Evolutionary conservation across 129 eudicot species (phyloP), one percentile per base, ranked within the genome.

Genomic region (Rutidosis leptorrhynchoides): DNA sequence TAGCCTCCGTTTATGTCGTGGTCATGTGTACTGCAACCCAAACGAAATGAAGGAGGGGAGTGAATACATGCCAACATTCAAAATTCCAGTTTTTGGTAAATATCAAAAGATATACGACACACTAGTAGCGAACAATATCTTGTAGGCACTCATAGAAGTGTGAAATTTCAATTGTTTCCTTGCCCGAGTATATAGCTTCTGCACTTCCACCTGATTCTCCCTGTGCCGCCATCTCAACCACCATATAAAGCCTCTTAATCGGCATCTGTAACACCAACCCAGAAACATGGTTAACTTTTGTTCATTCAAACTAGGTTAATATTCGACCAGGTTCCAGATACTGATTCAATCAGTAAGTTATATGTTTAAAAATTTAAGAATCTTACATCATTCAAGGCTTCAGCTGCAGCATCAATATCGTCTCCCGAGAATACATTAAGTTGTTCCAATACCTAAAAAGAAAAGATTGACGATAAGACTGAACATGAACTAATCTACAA

Each of bases 161-260:
- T 22, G 86, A 66, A 24, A 93, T 76, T 29, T 80, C 55, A 66
- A 93, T 88, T 82, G 85, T 88, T 49, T 88, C 89, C 68, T 80
- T 82, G 42, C 98, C 96, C 0, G 87, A 76, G 71, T 76, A 93
- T 56, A 93, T 82, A n/a, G 98, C 89, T 67, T 93, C 98, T 15
- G 96, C 96, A 68, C 78, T 77, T 49, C 86, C 95, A 26, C 98
- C 98, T 1, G 82, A 79, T 62, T 93, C 95, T 59, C 98, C 98
- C 65, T 93, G 96, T 68, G 98, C 98, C 59, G 98, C 95, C 96
- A 88, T 93, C 72, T 88, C 96, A n/a, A 86, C 77, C 15, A 93
- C 83, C 96, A 88, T 93, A 74, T 85, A 88, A 3, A 93, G 80
- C 86, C 80, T 86, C 88, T 93, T 93, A 82, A 93, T 78, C 24